Base-by-base conservation (phyloP, 176 grass and related monocot species). In the Triticum dicoccoides region DNA sequence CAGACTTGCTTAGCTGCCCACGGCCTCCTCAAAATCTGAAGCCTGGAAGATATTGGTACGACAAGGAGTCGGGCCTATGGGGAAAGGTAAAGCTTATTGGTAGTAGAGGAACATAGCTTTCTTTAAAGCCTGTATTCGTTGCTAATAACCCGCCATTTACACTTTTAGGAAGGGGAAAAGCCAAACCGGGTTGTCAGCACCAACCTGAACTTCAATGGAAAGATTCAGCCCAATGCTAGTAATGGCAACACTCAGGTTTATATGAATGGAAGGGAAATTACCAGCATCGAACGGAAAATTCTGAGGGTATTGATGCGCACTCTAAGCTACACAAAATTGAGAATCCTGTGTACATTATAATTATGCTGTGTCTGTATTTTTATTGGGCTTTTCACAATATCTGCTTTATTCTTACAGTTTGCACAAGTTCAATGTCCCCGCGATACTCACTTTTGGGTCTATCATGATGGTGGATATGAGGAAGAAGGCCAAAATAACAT, bases 401-500 rank as follows among this genome's bases (percentile, higher is more conserved):
- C 45, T 62, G 41, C 23, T 1, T 73, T 33, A 76, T 79, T 52
- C 70, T 54, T 86, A 35, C 79, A 98, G 96, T 12, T 98, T 70
- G 93, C 93, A 78, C 86, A 90, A 80, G 96, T 98, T 38, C 96
- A 98, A 18, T 98, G 96, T 65, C 96, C 96, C 49, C 94, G 92
- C 68, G 96, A 88, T 83, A 98, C 96, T 68, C 96, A 98, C 82
- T 98, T 98, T 80, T 98, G 96, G 96, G 96, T 98, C 32, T 98
- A 98, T 80, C 88, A 96, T 82, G 96, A 96, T 81, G 96, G 96
- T 7, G 78, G 90, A 25, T 98, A 94, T 3, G 96, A 98, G 87
- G 96, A 98, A 89, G 96, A 98, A 96, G 96, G 96, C 47, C 96
- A 98, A 89, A 98, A 98, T 45, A 96, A 98, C 38, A 98, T 98